Base-by-base conservation (phyloP, 2,329 filamentous ascomycete species). In the Alternaria burnsii region DNA sequence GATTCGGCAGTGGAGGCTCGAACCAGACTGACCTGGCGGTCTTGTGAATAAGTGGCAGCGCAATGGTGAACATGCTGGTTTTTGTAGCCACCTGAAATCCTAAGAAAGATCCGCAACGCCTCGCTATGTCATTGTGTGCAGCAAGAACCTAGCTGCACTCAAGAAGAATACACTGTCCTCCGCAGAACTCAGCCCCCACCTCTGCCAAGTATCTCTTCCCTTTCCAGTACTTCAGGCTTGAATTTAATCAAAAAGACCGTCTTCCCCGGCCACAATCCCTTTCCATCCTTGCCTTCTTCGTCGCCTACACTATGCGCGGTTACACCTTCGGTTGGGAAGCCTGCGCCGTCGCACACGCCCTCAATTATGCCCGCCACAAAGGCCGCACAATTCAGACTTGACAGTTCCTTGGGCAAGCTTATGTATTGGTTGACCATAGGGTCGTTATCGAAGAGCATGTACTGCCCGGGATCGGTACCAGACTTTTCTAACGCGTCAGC, bases 401-500 rank as follows among this genome's bases (percentile, higher is more conserved):
- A 93, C 92, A 99, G 97, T 81, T 99, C 95, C 74, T 91, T 91
- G 16, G 95, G 95, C 54, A 98, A 91, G 71, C 89, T 93, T 75
- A 99, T 91, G 82, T 95, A 98, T 64, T 91, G 90, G 80, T 97
- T 98, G 40, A 98, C 94, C 52, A 98, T 85, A 22, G 95, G 95
- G 78, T 98, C 95, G 81, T 99, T 98, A 82, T 99, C 95, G 72
- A 94, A 92, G 72, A 99, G 95, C 94, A 99, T 98, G 84, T 98
- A 99, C 83, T 98, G 94, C 71, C 95, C 93, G 9, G 92, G 90
- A 53, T 93, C 94, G 54, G 89, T 87, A 9, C 91, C 89, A 60
- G 89, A 92, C 81, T 95, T 94, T 82, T 99, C 95, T 59, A 99
- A 88, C 18, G 93, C 91, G 81, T 98, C 94, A 28, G 95, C 95